phyloP scores from a whole-genome alignment of 2,329 filamentous ascomycete genomes.

The Aspergillus alliaceus region DNA sequence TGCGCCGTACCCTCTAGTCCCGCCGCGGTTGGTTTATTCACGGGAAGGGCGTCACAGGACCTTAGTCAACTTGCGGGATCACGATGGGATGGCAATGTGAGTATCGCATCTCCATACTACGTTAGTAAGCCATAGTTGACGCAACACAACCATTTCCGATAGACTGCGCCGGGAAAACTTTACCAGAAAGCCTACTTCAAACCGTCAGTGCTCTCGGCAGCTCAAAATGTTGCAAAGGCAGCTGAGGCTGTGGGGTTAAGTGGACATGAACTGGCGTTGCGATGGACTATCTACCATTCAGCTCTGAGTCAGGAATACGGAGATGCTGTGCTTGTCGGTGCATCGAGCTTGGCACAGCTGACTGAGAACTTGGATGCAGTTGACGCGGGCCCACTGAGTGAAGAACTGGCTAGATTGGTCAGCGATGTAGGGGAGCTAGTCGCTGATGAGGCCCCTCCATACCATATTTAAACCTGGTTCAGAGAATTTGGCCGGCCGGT shows the following conservation, averaged over 20 bases:
- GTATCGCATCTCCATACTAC: not conserved
- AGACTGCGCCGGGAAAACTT: not conserved
- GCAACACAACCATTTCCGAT: not conserved
- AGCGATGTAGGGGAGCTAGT: not conserved
- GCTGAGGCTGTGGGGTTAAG: not conserved
- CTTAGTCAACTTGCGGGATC: not conserved
- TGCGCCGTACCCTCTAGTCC: not conserved
- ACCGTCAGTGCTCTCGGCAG: not conserved
- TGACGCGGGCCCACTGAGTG: constrained; percentile 42
- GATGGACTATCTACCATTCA: constrained; percentile 50
- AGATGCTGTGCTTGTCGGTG: constrained; percentile 44
- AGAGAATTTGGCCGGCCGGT: no score
- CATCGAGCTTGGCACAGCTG: constrained; percentile 37
- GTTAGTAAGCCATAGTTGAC: not conserved
- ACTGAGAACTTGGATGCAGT: constrained; percentile 40
- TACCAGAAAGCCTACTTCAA: not conserved
- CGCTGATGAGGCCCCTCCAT: not conserved
- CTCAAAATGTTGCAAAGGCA: not conserved
- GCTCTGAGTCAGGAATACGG: constrained; percentile 29
- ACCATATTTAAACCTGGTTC: not conserved
- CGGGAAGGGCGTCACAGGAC: constrained; percentile 22
- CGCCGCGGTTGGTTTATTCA: not conserved
- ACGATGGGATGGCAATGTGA: not conserved
- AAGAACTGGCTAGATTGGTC: constrained; percentile 34
- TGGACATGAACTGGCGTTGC: constrained; percentile 33